These are phyloP conservation scores for Citrus mangshanensis DNA, from an alignment of 345 rosid species.

Conservation along the genomic window DNA sequence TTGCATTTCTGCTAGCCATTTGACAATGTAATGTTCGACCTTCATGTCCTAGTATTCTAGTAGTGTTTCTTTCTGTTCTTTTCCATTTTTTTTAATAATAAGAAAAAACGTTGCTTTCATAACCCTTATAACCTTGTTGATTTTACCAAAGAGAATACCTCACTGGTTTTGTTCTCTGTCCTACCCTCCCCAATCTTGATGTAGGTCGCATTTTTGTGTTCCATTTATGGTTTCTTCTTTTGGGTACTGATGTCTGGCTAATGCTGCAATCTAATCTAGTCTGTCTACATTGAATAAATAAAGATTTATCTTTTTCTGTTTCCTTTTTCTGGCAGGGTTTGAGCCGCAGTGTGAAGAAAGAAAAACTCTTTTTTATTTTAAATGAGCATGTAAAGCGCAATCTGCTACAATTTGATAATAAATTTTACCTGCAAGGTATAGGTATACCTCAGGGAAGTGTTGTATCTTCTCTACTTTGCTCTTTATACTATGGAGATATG, in stretches of 20 bases:
- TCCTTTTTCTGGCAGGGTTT: slow-evolving; percentile 33
- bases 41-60: neutral
- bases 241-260: neutral
- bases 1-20: neutral
- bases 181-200: neutral
- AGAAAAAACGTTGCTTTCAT: neutral
- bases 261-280: neutral
- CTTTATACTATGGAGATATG: slow-evolving; percentile 72
- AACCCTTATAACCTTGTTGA: neutral
- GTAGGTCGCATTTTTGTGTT: neutral
- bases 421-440: slow-evolving; percentile 50
- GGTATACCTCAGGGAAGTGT: slow-evolving; percentile 93
- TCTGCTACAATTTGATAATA: slow-evolving; percentile 47
- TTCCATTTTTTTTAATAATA: too few relatives aligned
- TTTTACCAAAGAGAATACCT: neutral
- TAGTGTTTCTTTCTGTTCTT: neutral
- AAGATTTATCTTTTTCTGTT: neutral
- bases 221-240: neutral
- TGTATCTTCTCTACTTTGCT: slow-evolving; percentile 70
- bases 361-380: slow-evolving; percentile 34
- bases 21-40: neutral
- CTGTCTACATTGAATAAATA: neutral
- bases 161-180: neutral
- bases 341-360: slow-evolving; percentile 26
- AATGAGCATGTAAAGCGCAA: slow-evolving; percentile 63